Base-by-base conservation (phyloP, 352 stramenopile species). In the Pythium utonaiense region DNA sequence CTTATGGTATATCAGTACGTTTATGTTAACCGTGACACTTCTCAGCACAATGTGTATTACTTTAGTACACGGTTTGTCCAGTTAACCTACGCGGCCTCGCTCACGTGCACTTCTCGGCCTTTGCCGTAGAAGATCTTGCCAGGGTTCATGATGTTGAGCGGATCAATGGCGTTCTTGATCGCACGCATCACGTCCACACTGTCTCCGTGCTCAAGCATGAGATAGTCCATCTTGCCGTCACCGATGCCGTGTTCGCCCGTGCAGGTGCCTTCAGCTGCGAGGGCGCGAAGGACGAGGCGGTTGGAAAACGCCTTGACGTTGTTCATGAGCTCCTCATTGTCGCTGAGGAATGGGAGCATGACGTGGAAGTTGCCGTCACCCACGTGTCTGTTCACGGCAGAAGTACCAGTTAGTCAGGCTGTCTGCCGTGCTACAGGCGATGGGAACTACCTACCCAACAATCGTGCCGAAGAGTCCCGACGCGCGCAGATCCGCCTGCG, bases 321-420 rank as follows among this genome's bases (percentile, higher is more conserved):
- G 19, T 74, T 57, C 68, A 97, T 85, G 49, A 98, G 83, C 53
- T 86, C 72, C 6, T 82, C 69, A 57, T 98, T 77, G 55, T 96
- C 77, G 38, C 73, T 74, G 57, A 92, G 77, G 63, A 96, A 89
- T 21, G 97, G 91, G 48, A 99, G 73, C 70, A 99, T 98, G 44
- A 95, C 95, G 76, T 99, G 96, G 71, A 99, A 99, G 77, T 99
- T 99, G 41, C 96, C 97, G 67, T 99, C 97, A 21, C 97, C 87
- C 3, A 96, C 83, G 62, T 96, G 88, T 62, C 72, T 84, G 28
- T 33, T n/a, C n/a, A n/a, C n/a, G n/a, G n/a, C n/a, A n/a, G n/a
- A n/a, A n/a, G n/a, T n/a, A n/a, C n/a, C n/a, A n/a, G n/a, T n/a
- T n/a, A n/a, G n/a, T n/a, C n/a, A n/a, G n/a, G n/a, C n/a, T n/a